Percentiles rank a stretch among this genome's conserved stretches.
phyloP scores from a whole-genome alignment of 495 filamentous ascomycete genomes.

The Chaetomium fimeti region DNA sequence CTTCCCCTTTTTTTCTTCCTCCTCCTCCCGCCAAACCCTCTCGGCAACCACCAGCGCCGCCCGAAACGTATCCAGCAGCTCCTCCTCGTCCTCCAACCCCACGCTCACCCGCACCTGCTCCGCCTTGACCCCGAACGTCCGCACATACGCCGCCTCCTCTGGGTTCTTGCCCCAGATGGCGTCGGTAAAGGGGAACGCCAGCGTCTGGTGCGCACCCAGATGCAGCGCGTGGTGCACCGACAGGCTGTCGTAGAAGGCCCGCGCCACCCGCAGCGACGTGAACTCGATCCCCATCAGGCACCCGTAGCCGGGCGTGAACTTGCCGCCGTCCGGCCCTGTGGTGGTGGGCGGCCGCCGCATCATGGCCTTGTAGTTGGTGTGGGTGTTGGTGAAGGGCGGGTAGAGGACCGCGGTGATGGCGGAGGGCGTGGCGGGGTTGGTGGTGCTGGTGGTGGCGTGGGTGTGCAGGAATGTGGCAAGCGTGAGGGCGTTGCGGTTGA shows the following conservation, averaged over 20 bases:
- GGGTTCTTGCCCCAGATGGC: conserved; percentile 35
- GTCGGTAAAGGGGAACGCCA: conserved; percentile 45
- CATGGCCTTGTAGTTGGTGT: conserved; percentile 35
- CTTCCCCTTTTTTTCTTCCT: not conserved
- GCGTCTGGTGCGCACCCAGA: conserved; percentile 49
- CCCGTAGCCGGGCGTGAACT: conserved; percentile 41
- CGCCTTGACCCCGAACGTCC: conserved; percentile 31
- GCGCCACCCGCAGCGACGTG: conserved; percentile 27
- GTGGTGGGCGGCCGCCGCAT: conserved; percentile 38
- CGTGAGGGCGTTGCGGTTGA: conserved; percentile 46
- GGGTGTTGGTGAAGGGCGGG: conserved; percentile 38
- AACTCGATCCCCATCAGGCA: conserved; percentile 48
- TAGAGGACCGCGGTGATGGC: conserved; percentile 42
- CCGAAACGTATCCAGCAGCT: conserved; percentile 37
- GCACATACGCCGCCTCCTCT: conserved; percentile 28
- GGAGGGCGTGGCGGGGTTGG: conserved; percentile 30
- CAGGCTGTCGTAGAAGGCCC: conserved; percentile 45
- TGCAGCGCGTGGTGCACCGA: conserved; percentile 47
- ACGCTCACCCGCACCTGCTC: conserved; percentile 43
- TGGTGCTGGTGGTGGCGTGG: conserved; percentile 19
- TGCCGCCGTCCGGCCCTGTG: too few species aligned
- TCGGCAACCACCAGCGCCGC: conserved; percentile 31
- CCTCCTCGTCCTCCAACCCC: conserved; percentile 43
- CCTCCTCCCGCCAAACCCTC: conserved; percentile 1
- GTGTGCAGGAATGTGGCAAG: conserved; percentile 42